Evolutionary conservation across 768 basidiomycete species (phyloP), one percentile per base, ranked within the genome.

Genomic region (Cubamyces lactineus): DNA sequence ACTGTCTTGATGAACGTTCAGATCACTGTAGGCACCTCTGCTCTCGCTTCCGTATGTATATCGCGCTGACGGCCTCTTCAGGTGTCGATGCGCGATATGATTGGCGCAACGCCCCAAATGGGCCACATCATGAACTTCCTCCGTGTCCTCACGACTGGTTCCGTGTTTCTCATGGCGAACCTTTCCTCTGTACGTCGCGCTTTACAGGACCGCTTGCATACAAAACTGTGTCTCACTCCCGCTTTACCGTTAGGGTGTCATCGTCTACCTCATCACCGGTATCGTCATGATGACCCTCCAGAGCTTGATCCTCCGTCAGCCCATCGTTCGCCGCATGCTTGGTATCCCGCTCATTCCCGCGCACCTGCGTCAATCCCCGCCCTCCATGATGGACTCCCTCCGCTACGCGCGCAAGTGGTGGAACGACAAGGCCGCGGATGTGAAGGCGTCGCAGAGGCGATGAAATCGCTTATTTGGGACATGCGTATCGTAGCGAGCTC

Each of bases 81-180:
- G 85, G 75, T 68, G 76, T 80, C 79, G 81, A 84, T 68, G 73
- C 84, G 75, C 76, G 88, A 79, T 73, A 82, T 74, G 66, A 77
- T 58, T 66, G 80, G 53, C 21, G 47, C 77, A 77, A 68, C 83
- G 43, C 68, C 65, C 34, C 83, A 75, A 40, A 81, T 86, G 74
- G 83, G 81, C 8, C 92, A 94, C 69, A 67, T 86, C 47, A 83
- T 88, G 80, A 92, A 92, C 69, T 71, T 76, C 40, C 79, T 94
- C 71, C 84, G 86, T 2, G 66, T 88, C 21, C 70, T 86, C n/a
- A 81, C 85, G 11, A 28, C 82, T 79, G 53, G 71, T 77, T 61
- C 79, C 51, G 70, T 85, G 72, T 78, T 82, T 49, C 73, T 86
- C 68, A 79, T 87, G 75, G 75, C 76, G 16, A 75, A 75, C 55